Percentiles rank a stretch among this genome's conserved stretches.
These are phyloP conservation scores for Flaveria linearis DNA, from an alignment of 129 eudicot species.

Conservation along the genomic window DNA sequence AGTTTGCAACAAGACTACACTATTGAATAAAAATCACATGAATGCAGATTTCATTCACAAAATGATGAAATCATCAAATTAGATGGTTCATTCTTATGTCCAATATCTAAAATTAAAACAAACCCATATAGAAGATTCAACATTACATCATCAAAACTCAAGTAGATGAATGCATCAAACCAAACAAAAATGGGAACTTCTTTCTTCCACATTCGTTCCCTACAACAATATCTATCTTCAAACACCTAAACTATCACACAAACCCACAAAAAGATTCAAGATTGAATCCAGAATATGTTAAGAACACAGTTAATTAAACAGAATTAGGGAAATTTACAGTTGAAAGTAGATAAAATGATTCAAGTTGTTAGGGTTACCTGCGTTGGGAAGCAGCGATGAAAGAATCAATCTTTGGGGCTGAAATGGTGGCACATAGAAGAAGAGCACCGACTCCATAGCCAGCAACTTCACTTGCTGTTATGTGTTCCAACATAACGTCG, in stretches of 20 bases:
- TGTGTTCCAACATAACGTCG: conserved; percentile 57
- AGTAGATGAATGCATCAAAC: background rate
- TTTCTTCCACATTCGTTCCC: too few species aligned
- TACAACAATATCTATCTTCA: background rate
- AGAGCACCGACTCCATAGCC: conserved; percentile 86
- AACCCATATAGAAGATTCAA: background rate
- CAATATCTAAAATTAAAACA: background rate
- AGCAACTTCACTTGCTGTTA: conserved; percentile 84
- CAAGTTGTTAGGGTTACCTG: conserved; percentile 43
- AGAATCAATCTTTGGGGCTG: conserved; percentile 78
- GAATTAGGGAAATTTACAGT: background rate
- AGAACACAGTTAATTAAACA: background rate
- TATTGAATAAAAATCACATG: background rate
- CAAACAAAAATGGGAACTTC: conserved; percentile 3
- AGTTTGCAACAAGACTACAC: too few species aligned
- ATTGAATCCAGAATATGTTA: background rate
- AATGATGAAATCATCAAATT: background rate
- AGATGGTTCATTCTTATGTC: background rate
- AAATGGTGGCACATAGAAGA: conserved; percentile 71
- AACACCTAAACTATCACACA: background rate
- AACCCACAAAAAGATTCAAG: background rate
- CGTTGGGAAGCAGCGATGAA: conserved; percentile 85
- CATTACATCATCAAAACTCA: background rate
- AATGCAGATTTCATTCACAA: background rate
- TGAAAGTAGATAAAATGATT: background rate